These are phyloP conservation scores for Aspergillus nomiae DNA, from an alignment of 2,329 filamentous ascomycete genomes.

Conservation along the genomic window DNA sequence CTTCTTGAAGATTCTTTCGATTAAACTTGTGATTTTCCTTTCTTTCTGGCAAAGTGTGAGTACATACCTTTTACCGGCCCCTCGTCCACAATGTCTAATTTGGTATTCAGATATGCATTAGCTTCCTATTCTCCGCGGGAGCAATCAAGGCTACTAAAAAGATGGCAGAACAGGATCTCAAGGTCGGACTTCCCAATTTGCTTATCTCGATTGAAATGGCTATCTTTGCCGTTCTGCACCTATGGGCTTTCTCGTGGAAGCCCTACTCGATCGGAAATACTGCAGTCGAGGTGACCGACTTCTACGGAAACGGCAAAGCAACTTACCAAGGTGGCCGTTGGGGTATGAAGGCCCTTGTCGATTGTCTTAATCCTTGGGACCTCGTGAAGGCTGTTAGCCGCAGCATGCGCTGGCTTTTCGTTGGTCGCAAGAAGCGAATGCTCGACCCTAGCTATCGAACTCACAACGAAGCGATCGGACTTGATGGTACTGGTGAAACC, in stretches of 20 bases:
- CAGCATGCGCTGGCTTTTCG: constrained; percentile 77
- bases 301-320: constrained; percentile 48
- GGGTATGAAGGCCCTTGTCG: constrained; percentile 65
- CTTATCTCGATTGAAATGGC: constrained; percentile 85
- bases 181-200: constrained; percentile 76
- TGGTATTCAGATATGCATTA: constrained; percentile 54
- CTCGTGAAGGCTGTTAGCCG: constrained; percentile 77
- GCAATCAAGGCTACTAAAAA: constrained; percentile 64
- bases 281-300: constrained; percentile 45
- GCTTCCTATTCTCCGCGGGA: constrained; percentile 62
- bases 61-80: neutral
- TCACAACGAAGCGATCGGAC: constrained; percentile 30
- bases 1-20: constrained; percentile 79
- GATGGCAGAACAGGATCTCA: constrained; percentile 73
- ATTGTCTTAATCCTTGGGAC: constrained; percentile 81
- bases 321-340: constrained; percentile 65
- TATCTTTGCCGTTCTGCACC: constrained; percentile 73
- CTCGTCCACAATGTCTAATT: neutral
- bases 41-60: constrained; percentile 78
- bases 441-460: constrained; percentile 43
- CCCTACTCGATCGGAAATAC: constrained; percentile 62
- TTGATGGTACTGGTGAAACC: constrained; percentile 24
- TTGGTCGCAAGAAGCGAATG: constrained; percentile 61
- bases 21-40: constrained; percentile 89
- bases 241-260: constrained; percentile 79